Evolutionary conservation across 352 stramenopile species (phyloP), one percentile per base, ranked within the genome.

Genomic region (Blastocystis sp.): DNA sequence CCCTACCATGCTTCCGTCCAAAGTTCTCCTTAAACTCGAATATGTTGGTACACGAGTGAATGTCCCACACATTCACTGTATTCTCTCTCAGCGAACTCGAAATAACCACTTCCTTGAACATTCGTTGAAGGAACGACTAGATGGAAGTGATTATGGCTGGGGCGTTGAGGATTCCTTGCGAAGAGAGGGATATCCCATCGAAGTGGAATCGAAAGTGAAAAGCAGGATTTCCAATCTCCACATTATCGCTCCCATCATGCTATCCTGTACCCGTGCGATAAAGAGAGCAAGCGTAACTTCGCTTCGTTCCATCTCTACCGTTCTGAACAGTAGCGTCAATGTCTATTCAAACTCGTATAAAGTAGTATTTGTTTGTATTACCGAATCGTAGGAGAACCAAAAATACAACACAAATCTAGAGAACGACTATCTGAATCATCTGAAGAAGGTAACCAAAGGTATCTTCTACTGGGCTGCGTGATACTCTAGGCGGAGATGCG

Each of bases 401-500:
- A 34, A 24, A 24, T 67, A 67, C 24, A 78, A 78, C 27, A 61
- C 4, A 7, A 9, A 27, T 34, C 36, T 78, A 24, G 67, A 78
- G 38, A 61, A 48, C 7, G 67, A 78, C 9, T 78, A 78, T 61
- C 32, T 61, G 0, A 24, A n/a, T 1, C 42, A 56, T 61, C 34
- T 78, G 4, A 32, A 78, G n/a, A 57, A 11, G 34, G 67, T 57
- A 32, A 46, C 49, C 14, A 57, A 56, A 40, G 67, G 63, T 75
- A 46, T 36, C 0, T 32, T n/a, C 9, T 36, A 53, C 48, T 75
- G 7, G 0, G 9, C 24, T 4, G 21, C 16, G 24, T 32, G 4
- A 14, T 36, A 49, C 9, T 46, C 9, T 49, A 29, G 92, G 92
- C 40, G 92, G 92, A 16, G 92, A 92, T 24, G 88, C 89, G 4